Evolutionary conservation across 2,329 filamentous ascomycete genomes (phyloP), one percentile per base, ranked within the genome.

Genomic region (Paracoccidioides lutzii): DNA sequence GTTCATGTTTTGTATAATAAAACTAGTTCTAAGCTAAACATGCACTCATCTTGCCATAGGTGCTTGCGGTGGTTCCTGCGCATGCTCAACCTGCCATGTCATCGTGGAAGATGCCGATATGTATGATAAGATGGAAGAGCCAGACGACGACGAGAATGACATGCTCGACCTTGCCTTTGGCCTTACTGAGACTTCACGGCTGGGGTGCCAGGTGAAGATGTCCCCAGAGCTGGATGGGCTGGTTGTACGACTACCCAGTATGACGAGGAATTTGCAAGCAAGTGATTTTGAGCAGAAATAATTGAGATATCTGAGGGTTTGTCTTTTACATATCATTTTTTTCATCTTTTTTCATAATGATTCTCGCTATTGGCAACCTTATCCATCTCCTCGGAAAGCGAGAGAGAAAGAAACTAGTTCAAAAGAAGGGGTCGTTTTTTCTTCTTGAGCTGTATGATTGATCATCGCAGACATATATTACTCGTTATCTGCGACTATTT

Each of bases 251-350:
- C 73, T 98, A 66, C 93, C 93, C 10, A 83, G 83, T 41, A 96
- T 96, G 90, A 97, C 93, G 61, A 80, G 93, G 70, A 98, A 98
- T 68, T 66, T 98, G 73, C 93, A 98, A 74, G 88, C 89, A 12
- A 95, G 88, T 71, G 93, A 98, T 73, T 98, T 98, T 65, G 77
- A 66, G 69, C 63, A 71, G 35, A 64, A 74, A 64, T 73, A 72
- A 63, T 37, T 14, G 15, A 37, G 7, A 4, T 14, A 7, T 35
- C n/a, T 5, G 40, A 6, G 45, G n/a, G 6, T 6, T 33, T 48
- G 28, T n/a, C 8, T 37, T 35, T 33, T 37, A 14, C 32, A 35
- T 15, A 33, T 48, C 22, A 8, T 45, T 14, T 32, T 32, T 14
- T 46, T 32, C 28, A 32, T 35, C 33, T 15, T 1, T 35, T 33